Conservation (phyloP, 306 rosid genomes). For the Rosa rugosa region DNA sequence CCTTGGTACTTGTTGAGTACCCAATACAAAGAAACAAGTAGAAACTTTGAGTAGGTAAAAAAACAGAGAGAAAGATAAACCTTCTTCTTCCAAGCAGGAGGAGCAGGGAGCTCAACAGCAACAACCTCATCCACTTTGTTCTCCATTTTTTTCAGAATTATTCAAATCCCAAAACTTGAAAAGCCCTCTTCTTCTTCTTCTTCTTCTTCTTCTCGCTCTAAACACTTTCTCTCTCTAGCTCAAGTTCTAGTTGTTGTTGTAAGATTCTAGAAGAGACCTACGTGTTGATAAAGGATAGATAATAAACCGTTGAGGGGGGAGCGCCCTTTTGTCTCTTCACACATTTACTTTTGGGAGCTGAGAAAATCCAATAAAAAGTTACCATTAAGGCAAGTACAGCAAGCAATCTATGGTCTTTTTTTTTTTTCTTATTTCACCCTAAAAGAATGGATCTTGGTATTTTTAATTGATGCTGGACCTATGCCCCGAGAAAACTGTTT, state of each 20-base stretch:
- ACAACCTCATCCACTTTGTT: conserved; percentile 51
- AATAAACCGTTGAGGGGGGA: not conserved
- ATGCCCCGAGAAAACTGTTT: not conserved
- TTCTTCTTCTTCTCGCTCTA: not conserved
- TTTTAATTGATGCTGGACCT: not conserved
- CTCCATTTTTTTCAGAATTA: conserved; percentile 19
- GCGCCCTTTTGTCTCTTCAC: not conserved
- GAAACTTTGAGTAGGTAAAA: not conserved
- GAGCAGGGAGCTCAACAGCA: conserved; percentile 88
- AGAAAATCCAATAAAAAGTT: not conserved
- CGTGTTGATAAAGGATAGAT: conserved; percentile 2
- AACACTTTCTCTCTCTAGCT: not conserved
- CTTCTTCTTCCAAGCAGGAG: conserved; percentile 91
- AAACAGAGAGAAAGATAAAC: conserved; percentile 35
- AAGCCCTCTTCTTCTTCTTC: not conserved
- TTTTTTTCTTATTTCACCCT: not conserved
- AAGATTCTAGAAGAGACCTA: not conserved
- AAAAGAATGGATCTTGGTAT: not conserved
- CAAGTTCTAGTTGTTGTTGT: not conserved
- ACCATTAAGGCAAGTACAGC: not conserved
- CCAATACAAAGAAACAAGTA: not conserved
- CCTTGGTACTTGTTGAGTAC: not conserved
- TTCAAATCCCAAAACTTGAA: not conserved
- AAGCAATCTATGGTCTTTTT: not conserved
- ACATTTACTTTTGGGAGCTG: not conserved